Percentiles rank a stretch among this genome's conserved stretches.
Conservation (phyloP, 805 yeast species). For the Kluyveromyces starmeri region DNA sequence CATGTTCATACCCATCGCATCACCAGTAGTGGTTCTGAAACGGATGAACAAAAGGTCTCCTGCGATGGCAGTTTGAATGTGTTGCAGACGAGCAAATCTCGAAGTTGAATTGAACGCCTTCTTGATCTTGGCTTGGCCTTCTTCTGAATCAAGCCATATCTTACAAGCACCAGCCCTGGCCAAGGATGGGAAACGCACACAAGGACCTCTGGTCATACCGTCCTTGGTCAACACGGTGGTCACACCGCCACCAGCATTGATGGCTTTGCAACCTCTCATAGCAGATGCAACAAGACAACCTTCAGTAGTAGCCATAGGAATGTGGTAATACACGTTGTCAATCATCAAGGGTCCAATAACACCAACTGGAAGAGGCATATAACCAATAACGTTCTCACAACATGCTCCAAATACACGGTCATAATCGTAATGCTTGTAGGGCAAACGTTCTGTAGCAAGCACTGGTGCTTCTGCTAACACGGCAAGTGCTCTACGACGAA, state of each 20-base stretch:
- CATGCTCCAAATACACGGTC: constrained; percentile 97
- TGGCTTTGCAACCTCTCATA: constrained; percentile 98
- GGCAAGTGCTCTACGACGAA: constrained; percentile 91
- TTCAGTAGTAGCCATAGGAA: constrained; percentile 99
- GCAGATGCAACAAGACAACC: constrained; percentile 98
- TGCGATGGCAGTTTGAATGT: constrained; percentile 87
- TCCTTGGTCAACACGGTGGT: constrained; percentile 85
- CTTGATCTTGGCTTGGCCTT: constrained; percentile 75
- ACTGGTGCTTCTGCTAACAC: constrained; percentile 74
- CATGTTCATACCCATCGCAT: constrained; percentile 99
- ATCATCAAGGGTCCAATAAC: constrained; percentile 93
- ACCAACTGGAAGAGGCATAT: constrained; percentile 93
- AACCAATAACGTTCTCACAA: constrained; percentile 97
- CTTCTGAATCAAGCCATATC: constrained; percentile 91
- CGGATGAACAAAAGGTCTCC: constrained; percentile 84
- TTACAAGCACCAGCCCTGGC: constrained; percentile 90
- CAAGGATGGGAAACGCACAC: constrained; percentile 80
- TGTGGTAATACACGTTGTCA: constrained; percentile 80
- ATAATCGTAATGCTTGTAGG: constrained; percentile 78
- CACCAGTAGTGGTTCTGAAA: constrained; percentile 98
- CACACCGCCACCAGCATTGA: constrained; percentile 95
- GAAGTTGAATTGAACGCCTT: constrained; percentile 94
- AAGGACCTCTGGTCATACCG: constrained; percentile 99
- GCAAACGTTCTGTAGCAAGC: constrained; percentile 61
- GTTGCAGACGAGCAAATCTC: constrained; percentile 90